Evolutionary conservation across 805 yeast genomes (phyloP), one percentile per base, ranked within the genome.

Genomic region (Blastobotrys mokoenaii): DNA sequence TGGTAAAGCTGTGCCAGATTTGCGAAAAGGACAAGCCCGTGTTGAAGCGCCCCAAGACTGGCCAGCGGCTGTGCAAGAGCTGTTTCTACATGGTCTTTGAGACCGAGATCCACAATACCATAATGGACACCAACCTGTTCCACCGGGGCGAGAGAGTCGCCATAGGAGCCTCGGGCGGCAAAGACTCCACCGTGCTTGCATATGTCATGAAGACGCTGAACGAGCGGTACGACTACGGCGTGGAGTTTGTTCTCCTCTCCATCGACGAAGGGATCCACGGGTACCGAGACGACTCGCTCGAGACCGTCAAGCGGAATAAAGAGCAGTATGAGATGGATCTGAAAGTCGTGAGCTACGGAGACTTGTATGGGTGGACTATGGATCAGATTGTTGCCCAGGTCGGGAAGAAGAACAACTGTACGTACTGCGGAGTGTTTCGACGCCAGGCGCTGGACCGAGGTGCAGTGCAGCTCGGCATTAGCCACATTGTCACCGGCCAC

Each of bases 121-220:
- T 93, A 39, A 68, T 72, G 11, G 69, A 75, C 31, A 81, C 82
- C 44, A 69, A 77, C 1, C 72, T 93, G 40, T 93, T 93, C 57
- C 62, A 77, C 18, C 71, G 67, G 0, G 97, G 97, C 12, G 98
- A 93, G 59, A 74, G 68, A 22, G 89, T 93, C 2, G 98, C 97
- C 14, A 89, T 93, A 18, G 99, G 99, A 14, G 99, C 99, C 0
- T 86, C 96, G 1, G 99, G 99, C 20, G 99, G 99, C 44, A 93
- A 93, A 58, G 99, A 93, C 62, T 86, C 96, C 3, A 93, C 99
- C 0, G 99, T 93, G 1, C 67, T 93, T 27, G 98, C 97, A 0
- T 79, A 89, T 39, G 77, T 93, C 2, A 64, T 93, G 63, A 93
- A 88, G 58, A 76, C 90, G 0, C 68, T 93, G 50, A 93, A 93